Conservation (phyloP, 345 rosid genomes). For the Rhodomyrtus tomentosa region DNA sequence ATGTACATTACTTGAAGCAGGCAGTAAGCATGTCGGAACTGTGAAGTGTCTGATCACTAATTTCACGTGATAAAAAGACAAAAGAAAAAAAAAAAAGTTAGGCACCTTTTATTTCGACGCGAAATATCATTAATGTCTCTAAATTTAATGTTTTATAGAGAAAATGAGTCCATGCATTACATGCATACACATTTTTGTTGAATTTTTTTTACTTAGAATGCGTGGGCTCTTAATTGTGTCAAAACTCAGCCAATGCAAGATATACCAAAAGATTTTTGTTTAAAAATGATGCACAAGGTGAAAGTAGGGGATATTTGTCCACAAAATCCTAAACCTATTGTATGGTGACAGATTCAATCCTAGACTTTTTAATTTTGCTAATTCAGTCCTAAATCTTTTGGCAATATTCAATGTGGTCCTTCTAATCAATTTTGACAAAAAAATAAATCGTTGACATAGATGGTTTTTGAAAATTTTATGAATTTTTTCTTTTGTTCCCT, state of each 20-base stretch:
- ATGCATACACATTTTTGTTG: background rate
- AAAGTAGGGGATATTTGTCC: background rate
- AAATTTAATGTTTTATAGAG: background rate
- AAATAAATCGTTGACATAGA: rapidly evolving
- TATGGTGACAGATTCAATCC: too few species aligned
- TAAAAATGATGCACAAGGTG: background rate
- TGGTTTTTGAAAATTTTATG: background rate
- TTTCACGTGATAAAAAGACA: background rate
- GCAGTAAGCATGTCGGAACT: background rate
- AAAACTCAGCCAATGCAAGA: background rate
- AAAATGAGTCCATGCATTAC: background rate
- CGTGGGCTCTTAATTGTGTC: background rate
- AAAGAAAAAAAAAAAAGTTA: background rate
- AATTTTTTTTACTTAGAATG: background rate
- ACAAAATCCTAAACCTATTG: background rate
- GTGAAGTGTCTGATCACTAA: background rate
- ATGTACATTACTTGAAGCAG: background rate
- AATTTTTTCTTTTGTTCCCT: background rate
- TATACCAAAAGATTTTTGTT: background rate
- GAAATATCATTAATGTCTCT: background rate
- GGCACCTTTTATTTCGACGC: background rate
- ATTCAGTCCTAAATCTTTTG: background rate
- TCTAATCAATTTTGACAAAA: rapidly evolving
- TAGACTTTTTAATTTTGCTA: too few species aligned
- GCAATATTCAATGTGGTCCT: background rate